phyloP scores from a whole-genome alignment of 371 early-diverging fungal species.

The Circinella umbellata region DNA sequence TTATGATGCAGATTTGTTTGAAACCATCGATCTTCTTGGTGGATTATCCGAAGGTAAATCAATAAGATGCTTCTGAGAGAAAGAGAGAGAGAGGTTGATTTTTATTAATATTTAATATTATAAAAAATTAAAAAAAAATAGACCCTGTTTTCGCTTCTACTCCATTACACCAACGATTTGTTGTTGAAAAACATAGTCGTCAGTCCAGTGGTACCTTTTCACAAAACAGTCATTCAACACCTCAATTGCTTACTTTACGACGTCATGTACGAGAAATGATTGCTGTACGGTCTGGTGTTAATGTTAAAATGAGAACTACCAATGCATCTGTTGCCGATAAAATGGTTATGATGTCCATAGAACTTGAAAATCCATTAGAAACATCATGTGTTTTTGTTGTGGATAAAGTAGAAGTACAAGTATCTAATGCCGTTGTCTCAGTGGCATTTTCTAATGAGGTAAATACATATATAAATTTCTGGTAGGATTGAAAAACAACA shows the following conservation, averaged over 20 bases:
- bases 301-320: slow-evolving; percentile 69
- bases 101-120: too few relatives aligned
- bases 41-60: slow-evolving; percentile 60
- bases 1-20: slow-evolving; percentile 63
- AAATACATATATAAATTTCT: background rate
- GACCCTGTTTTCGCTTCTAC: slow-evolving; percentile 32
- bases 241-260: slow-evolving; percentile 42
- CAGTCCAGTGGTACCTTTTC: slow-evolving; percentile 28
- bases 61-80: background rate
- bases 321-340: slow-evolving; percentile 68
- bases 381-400: slow-evolving; percentile 60
- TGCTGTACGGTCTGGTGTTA: slow-evolving; percentile 60
- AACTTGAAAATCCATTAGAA: slow-evolving; percentile 66
- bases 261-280: slow-evolving; percentile 54
- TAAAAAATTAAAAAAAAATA: slow-evolving; percentile 6
- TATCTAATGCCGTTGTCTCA: slow-evolving; percentile 63
- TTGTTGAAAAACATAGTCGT: slow-evolving; percentile 38
- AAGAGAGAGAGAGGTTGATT: too few relatives aligned
- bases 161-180: slow-evolving; percentile 40
- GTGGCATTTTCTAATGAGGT: slow-evolving; percentile 36
- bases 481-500: background rate
- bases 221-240: slow-evolving; percentile 20
- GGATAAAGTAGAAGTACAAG: slow-evolving; percentile 61
- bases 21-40: slow-evolving; percentile 61
- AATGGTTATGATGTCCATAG: slow-evolving; percentile 74